These are phyloP conservation scores for Saturnispora serradocipensis DNA, from an alignment of 805 yeast genomes.

Conservation along the genomic window DNA sequence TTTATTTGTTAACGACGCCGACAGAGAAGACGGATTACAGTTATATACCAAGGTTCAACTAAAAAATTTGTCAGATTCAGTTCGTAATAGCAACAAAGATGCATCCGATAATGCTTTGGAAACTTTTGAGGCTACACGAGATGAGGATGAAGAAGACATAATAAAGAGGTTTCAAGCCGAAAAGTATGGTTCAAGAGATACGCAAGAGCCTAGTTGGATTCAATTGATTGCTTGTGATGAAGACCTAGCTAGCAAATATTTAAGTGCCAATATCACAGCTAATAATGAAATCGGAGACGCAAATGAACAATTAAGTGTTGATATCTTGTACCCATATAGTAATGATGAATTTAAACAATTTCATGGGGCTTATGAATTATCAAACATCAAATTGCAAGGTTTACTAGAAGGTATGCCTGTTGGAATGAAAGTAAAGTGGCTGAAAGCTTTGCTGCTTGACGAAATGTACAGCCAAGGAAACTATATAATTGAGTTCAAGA, in stretches of 20 bases:
- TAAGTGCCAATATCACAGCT: background rate
- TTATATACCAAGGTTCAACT: background rate
- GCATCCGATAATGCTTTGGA: background rate
- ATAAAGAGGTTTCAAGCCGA: background rate
- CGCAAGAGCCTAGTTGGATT: background rate
- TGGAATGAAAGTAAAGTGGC: constrained; percentile 6
- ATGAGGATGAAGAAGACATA: background rate
- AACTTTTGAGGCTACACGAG: background rate
- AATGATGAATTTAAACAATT: constrained; percentile 7
- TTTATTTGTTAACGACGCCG: background rate
- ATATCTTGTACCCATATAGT: background rate
- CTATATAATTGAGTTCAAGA: constrained; percentile 2
- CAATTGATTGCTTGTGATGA: background rate
- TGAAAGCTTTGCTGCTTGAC: constrained; percentile 4
- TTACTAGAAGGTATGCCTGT: background rate
- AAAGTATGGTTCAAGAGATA: background rate
- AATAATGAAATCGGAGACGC: background rate
- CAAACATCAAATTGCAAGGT: background rate
- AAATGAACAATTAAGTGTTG: background rate
- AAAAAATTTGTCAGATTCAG: background rate
- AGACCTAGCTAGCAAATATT: background rate
- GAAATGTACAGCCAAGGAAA: constrained; percentile 3
- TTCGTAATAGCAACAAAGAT: no score
- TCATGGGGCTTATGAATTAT: background rate
- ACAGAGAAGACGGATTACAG: background rate